phyloP scores from a whole-genome alignment of 2,329 filamentous ascomycete genomes.

The Fusarium oxysporum region DNA sequence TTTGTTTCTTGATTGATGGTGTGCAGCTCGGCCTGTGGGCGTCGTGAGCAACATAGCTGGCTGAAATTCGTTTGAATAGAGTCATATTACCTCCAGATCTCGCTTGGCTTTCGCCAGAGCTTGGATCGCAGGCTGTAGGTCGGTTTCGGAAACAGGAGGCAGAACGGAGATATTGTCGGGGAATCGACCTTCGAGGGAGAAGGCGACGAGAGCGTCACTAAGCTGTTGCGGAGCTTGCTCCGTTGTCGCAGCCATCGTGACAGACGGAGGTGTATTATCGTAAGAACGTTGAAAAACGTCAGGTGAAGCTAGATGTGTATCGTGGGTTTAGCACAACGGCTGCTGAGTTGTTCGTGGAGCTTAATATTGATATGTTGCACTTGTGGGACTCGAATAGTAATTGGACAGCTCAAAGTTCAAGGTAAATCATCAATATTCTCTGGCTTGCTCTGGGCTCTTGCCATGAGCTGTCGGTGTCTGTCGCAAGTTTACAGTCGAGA shows the following conservation, averaged over 20 bases:
- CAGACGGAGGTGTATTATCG: not conserved
- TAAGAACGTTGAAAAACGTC: not conserved
- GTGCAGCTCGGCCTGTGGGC: slow-evolving; percentile 71
- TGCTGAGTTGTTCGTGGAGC: slow-evolving; percentile 7
- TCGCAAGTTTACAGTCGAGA: slow-evolving; percentile 31
- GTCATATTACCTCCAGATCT: slow-evolving; percentile 53
- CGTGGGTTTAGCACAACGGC: not conserved
- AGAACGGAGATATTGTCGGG: slow-evolving; percentile 55
- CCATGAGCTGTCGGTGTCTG: slow-evolving; percentile 34
- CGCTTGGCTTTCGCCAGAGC: slow-evolving; percentile 52
- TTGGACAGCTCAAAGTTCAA: not conserved
- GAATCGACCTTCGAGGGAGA: slow-evolving; percentile 55
- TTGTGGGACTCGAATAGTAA: not conserved
- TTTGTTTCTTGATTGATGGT: slow-evolving; percentile 80
- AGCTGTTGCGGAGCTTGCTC: slow-evolving; percentile 47
- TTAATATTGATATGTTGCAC: not conserved
- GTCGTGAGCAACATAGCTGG: slow-evolving; percentile 34
- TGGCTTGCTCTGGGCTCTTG: slow-evolving; percentile 2
- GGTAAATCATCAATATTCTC: not conserved
- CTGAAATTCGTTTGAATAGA: slow-evolving; percentile 1
- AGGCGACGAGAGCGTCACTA: slow-evolving; percentile 55
- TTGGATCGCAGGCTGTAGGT: slow-evolving; percentile 55
- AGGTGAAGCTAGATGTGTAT: slow-evolving; percentile 29
- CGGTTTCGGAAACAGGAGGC: slow-evolving; percentile 52
- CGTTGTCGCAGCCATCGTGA: slow-evolving; percentile 48